Percentiles rank a stretch among this genome's conserved stretches.
Evolutionary conservation across 345 rosid genomes (phyloP).

Genomic region (Ceriops tagal): DNA sequence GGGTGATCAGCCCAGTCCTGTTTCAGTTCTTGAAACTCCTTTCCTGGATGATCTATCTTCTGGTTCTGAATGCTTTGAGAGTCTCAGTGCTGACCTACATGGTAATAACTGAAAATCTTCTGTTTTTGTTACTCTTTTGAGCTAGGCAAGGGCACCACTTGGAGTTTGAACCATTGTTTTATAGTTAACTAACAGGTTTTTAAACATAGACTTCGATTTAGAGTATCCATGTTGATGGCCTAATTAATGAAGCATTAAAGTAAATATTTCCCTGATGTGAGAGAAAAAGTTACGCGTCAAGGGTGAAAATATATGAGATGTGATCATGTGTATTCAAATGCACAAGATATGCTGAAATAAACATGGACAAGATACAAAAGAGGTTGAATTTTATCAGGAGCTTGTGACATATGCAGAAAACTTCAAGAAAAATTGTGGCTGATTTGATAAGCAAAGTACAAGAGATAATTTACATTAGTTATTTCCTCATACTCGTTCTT

Average conservation of each 20-base stretch:
- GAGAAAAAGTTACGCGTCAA: too few relatives aligned
- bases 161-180: not conserved
- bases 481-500: not conserved
- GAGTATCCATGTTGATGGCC: not conserved
- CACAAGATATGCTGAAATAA: too few relatives aligned
- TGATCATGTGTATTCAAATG: too few relatives aligned
- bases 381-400: too few relatives aligned
- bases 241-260: not conserved
- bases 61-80: slow-evolving; percentile 90
- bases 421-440: too few relatives aligned
- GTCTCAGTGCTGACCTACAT: slow-evolving; percentile 83
- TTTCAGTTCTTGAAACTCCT: slow-evolving; percentile 85
- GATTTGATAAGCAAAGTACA: too few relatives aligned
- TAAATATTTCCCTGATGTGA: too few relatives aligned
- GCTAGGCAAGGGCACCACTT: not conserved
- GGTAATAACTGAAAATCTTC: slow-evolving; percentile 41
- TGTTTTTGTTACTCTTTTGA: slow-evolving; percentile 2
- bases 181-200: not conserved
- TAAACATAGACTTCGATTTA: not conserved
- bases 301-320: too few relatives aligned
- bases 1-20: slow-evolving; percentile 93
- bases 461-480: too few relatives aligned
- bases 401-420: too few relatives aligned
- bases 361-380: too few relatives aligned
- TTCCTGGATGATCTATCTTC: slow-evolving; percentile 69